These are phyloP conservation scores for Penicillium hesseltinei DNA, from an alignment of 2,329 filamentous ascomycete species.

Conservation along the genomic window DNA sequence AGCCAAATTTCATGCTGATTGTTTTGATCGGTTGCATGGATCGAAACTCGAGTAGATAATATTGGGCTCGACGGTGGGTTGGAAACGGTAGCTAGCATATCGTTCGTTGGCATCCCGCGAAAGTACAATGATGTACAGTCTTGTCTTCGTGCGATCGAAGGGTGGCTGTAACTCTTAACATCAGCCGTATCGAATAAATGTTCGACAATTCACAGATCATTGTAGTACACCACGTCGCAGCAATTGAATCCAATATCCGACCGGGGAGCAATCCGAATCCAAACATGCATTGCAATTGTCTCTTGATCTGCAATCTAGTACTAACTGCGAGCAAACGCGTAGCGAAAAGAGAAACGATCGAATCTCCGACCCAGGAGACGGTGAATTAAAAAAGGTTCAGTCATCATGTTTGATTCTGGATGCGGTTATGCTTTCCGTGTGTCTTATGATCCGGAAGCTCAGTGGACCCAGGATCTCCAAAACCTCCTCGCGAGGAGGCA, in stretches of 20 bases:
- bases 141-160: neutral
- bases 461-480: conserved; percentile 21
- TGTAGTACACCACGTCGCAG: neutral
- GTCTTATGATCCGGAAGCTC: neutral
- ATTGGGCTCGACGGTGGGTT: neutral
- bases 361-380: too few species aligned
- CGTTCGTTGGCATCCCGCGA: neutral
- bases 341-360: neutral
- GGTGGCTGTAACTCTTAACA: neutral
- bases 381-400: neutral
- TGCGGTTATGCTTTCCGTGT: neutral
- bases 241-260: neutral
- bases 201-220: neutral
- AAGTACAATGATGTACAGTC: neutral
- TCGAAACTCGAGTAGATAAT: neutral
- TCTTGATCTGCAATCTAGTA: neutral
- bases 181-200: neutral
- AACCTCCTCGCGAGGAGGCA: conserved; percentile 18
- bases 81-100: neutral
- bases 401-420: neutral
- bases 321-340: neutral
- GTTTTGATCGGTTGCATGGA: neutral
- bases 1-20: too few species aligned
- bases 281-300: neutral
- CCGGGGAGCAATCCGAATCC: neutral